These are phyloP conservation scores for Solanum pimpinellifolium DNA, from an alignment of 257 asterid species.

Conservation along the genomic window DNA sequence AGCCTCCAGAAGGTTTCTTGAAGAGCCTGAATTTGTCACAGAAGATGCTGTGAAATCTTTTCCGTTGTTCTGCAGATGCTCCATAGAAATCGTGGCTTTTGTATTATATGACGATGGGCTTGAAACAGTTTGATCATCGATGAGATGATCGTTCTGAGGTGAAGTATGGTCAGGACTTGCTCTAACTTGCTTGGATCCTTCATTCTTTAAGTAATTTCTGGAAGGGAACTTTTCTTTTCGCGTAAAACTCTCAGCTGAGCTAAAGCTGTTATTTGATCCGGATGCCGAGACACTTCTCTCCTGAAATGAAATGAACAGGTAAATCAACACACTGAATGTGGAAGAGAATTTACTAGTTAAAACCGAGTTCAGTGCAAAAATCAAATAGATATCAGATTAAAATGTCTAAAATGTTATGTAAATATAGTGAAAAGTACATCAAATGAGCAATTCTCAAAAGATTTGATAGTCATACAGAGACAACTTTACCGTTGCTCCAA, in stretches of 20 bases:
- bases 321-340: neutral
- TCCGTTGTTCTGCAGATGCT: constrained; percentile 18
- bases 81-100: constrained; percentile 10
- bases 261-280: constrained; percentile 17
- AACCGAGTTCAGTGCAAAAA: neutral
- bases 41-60: constrained; percentile 23
- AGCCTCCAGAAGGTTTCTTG: constrained; percentile 46
- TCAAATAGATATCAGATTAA: neutral
- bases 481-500: neutral
- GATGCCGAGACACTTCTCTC: constrained; percentile 32
- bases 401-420: too few relatives aligned
- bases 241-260: constrained; percentile 19
- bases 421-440: too few relatives aligned
- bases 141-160: constrained; percentile 19
- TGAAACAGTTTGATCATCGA: constrained; percentile 26
- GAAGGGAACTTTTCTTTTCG: constrained; percentile 6
- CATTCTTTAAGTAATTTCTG: constrained; percentile 16
- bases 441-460: too few relatives aligned
- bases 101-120: constrained; percentile 28
- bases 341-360: neutral
- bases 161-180: constrained; percentile 19
- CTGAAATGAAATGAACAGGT: constrained; percentile 22
- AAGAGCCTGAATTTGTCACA: constrained; percentile 20
- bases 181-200: constrained; percentile 17
- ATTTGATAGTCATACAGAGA: neutral